A percentile compares a stretch with the other conserved stretches of the same genome.
phyloP scores from a whole-genome alignment of 352 stramenopile genomes.

The Pythium aristosporum region DNA sequence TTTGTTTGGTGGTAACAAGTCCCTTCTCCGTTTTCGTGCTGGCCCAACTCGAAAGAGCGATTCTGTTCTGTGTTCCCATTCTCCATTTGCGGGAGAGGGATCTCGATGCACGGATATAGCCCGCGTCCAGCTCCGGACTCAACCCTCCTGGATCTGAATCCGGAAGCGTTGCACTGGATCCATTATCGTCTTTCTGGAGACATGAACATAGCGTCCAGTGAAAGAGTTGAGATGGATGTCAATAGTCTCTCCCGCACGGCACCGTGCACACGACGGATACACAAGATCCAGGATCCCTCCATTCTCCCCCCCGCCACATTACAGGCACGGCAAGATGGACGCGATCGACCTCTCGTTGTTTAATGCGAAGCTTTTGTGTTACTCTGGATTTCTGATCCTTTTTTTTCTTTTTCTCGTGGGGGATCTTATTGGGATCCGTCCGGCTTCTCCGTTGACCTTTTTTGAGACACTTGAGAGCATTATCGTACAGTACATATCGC shows the following conservation, averaged over 20 bases:
- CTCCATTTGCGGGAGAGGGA: neutral
- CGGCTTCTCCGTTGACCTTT: neutral
- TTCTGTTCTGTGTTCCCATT: neutral
- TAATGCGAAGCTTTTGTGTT: too few species aligned
- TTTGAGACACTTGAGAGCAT: neutral
- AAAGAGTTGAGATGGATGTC: neutral
- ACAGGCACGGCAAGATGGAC: neutral
- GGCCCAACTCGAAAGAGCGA: neutral
- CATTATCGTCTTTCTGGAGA: neutral
- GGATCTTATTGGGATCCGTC: neutral
- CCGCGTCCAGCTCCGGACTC: neutral
- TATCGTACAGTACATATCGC: neutral
- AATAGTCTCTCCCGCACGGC: neutral
- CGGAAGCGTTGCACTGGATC: neutral
- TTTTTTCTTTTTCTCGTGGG: neutral
- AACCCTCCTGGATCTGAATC: neutral
- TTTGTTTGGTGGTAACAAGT: too few species aligned
- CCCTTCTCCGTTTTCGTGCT: too few species aligned
- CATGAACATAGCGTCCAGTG: neutral
- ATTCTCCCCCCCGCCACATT: neutral
- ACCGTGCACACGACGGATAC: neutral
- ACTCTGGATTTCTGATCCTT: neutral
- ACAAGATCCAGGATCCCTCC: neutral
- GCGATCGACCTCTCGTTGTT: too few species aligned
- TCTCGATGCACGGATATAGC: neutral